Evolutionary conservation across 2,329 filamentous ascomycete genomes (phyloP), one percentile per base, ranked within the genome.

Genomic region (Stagonosporopsis cucurbitacearum): DNA sequence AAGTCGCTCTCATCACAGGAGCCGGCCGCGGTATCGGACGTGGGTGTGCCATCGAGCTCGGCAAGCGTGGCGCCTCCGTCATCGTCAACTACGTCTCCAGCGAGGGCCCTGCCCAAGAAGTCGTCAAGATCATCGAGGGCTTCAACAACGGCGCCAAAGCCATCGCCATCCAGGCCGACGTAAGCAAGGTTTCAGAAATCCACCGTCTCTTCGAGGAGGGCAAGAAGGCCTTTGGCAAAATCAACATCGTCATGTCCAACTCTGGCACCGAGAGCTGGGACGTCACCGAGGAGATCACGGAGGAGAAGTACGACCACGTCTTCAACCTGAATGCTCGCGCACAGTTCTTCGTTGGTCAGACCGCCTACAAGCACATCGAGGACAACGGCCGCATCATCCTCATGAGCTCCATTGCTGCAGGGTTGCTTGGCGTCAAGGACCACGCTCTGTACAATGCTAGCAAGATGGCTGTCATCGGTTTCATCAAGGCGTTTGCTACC

Each of bases 331-430:
- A 90, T 77, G 83, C 87, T 6, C 80, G 86, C 8, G 87, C 86
- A 42, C 87, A 91, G 77, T 91, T 91, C 81, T 91, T 92, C 74
- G 88, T 92, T 48, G 89, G 88, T 19, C 88, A 91, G 78, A 86
- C 89, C 54, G 89, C 85, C 6, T 88, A 89, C 76, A 88, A 88
- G 78, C 80, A 90, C 77, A 83, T 90, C 61, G 82, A 87, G 70
- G 80, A 84, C 40, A 87, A 89, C 54, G 90, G 90, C 28, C 82
- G 89, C 41, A 84, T 93, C 65, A 88, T 92, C 75, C 80, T 92
- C 62, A 92, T 90, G 86, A 85, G 83, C 26, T 88, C 84, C 55
- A 91, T 91, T 74, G 88, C 88, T 76, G 88, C 72, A 4, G 84
- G 85, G 60, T 80, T 90, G 65, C 80, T 87, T 33, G 87, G 87